phyloP scores from a whole-genome alignment of 2,329 filamentous ascomycete genomes.

The Sordariomycetes sp. region DNA sequence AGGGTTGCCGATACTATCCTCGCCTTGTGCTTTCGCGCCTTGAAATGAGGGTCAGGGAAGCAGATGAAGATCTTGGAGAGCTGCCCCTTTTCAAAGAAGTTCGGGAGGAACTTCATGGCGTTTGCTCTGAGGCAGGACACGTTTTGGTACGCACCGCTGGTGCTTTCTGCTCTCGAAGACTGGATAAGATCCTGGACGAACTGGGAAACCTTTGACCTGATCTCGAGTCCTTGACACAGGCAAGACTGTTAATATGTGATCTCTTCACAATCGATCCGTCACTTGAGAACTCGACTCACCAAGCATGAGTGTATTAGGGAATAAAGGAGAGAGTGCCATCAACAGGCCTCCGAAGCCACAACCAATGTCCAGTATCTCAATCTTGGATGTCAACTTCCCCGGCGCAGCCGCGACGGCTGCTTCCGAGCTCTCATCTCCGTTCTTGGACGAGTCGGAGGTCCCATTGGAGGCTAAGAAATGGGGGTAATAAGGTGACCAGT shows the following conservation, averaged over 20 bases:
- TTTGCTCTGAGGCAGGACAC: constrained; percentile 82
- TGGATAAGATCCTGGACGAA: constrained; percentile 82
- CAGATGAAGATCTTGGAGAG: constrained; percentile 91
- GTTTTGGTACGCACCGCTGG: constrained; percentile 59
- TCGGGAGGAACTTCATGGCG: constrained; percentile 98
- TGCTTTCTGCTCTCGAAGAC: constrained; percentile 56
- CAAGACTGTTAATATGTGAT: background rate
- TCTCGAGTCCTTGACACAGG: constrained; percentile 62
- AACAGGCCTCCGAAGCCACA: constrained; percentile 91
- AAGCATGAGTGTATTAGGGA: constrained; percentile 73
- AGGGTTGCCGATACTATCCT: constrained; percentile 82
- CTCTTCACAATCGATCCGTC: background rate
- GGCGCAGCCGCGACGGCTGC: background rate
- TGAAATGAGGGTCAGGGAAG: constrained; percentile 98
- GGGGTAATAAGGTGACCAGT: constrained; percentile 80
- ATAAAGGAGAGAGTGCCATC: constrained; percentile 66
- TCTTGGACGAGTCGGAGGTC: background rate
- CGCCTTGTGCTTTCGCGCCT: constrained; percentile 92
- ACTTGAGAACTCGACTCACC: constrained; percentile 34
- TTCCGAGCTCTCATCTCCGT: constrained; percentile 1
- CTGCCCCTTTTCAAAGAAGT: constrained; percentile 77
- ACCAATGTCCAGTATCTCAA: constrained; percentile 92
- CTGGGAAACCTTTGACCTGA: constrained; percentile 77
- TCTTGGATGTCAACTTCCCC: constrained; percentile 14
- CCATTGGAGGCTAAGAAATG: constrained; percentile 39